Conservation (phyloP, 148 eudicot genomes). For the Heliamphora exappendiculata region DNA sequence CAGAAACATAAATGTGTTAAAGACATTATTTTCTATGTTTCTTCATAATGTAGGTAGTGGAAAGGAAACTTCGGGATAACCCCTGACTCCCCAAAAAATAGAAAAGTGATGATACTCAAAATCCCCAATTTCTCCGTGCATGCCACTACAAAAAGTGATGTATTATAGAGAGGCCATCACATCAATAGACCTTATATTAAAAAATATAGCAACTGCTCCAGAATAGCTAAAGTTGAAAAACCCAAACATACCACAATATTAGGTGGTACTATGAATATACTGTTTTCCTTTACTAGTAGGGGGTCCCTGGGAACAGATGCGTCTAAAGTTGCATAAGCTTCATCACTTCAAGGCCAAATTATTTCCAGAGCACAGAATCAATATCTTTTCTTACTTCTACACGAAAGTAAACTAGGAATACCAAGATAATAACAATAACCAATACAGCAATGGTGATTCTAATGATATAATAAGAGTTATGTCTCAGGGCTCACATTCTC, state of each 20-base stretch:
- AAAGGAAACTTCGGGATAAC: too few species aligned
- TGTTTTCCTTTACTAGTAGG: too few species aligned
- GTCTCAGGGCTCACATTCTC: conserved; percentile 55
- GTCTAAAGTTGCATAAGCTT: not conserved
- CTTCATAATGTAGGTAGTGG: not conserved
- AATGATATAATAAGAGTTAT: not conserved
- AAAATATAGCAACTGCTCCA: not conserved
- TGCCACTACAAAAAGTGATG: not conserved
- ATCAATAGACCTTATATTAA: not conserved
- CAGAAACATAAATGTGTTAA: not conserved
- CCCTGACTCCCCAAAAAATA: too few species aligned
- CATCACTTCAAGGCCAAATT: not conserved
- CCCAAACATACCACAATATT: not conserved
- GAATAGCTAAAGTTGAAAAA: not conserved
- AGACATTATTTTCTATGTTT: not conserved
- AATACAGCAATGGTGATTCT: not conserved
- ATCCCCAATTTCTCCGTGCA: not conserved
- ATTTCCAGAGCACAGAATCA: not conserved
- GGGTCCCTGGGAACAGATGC: not conserved
- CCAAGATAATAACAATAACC: not conserved
- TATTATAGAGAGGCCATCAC: not conserved
- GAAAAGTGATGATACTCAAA: not conserved
- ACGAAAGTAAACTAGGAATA: not conserved
- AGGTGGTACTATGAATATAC: not conserved
- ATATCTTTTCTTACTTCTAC: not conserved